These are phyloP conservation scores for Aspergillus latus DNA, from an alignment of 2,329 filamentous ascomycete species.

Conservation along the genomic window DNA sequence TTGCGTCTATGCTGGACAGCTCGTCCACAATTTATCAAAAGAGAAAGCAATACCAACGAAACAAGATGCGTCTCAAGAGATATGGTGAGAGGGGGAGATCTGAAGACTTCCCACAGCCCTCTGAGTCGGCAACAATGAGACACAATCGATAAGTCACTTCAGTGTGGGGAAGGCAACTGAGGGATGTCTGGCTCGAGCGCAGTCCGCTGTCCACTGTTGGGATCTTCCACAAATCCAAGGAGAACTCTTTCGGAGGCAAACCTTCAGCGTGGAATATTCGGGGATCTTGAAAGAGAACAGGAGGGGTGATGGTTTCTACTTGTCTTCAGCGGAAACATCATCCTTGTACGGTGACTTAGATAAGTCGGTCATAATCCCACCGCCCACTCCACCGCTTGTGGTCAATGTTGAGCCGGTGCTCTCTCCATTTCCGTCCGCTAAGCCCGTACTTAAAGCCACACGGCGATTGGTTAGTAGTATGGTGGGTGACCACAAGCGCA, in stretches of 20 bases:
- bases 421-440: background rate
- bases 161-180: slow-evolving; percentile 1
- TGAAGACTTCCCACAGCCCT: background rate
- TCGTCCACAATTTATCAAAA: background rate
- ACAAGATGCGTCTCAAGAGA: background rate
- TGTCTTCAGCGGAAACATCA: background rate
- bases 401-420: background rate
- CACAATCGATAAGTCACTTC: slow-evolving; percentile 5
- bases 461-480: too few relatives aligned
- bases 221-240: too few relatives aligned
- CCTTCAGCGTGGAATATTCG: background rate
- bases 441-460: too few relatives aligned
- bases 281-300: background rate
- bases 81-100: background rate
- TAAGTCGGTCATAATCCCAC: slow-evolving; percentile 6
- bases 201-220: too few relatives aligned
- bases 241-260: background rate
- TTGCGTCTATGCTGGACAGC: slow-evolving; percentile 9
- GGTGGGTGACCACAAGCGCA: too few relatives aligned
- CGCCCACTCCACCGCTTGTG: slow-evolving; percentile 11
- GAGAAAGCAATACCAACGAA: background rate
- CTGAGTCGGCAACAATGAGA: background rate
- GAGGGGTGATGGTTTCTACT: background rate
- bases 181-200: background rate
- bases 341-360: slow-evolving; percentile 4